These are phyloP conservation scores for Leccinum imitatum DNA, from an alignment of 768 basidiomycete genomes.

Conservation along the genomic window DNA sequence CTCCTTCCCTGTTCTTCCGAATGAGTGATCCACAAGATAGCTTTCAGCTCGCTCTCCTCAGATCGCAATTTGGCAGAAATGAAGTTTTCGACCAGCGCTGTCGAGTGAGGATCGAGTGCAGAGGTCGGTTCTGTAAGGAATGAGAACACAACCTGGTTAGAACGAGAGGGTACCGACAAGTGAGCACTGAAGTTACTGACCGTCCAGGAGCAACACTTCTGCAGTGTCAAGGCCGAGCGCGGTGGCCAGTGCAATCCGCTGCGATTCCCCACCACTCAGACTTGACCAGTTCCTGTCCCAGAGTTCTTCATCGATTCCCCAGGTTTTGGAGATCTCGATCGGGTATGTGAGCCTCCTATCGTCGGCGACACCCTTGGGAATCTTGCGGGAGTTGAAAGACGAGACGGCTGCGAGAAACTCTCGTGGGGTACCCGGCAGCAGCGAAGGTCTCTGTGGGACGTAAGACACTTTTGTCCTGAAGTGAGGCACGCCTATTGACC, in stretches of 20 bases:
- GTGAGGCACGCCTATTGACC: constrained; percentile 58
- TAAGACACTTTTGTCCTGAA: constrained; percentile 83
- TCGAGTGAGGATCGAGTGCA: constrained; percentile 73
- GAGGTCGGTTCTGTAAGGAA: constrained; percentile 76
- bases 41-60: constrained; percentile 54
- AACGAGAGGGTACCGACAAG: background rate
- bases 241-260: constrained; percentile 77
- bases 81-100: constrained; percentile 62
- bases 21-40: constrained; percentile 87
- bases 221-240: constrained; percentile 73
- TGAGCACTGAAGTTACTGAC: constrained; percentile 39
- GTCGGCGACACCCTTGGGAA: constrained; percentile 23
- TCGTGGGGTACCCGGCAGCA: constrained; percentile 79
- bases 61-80: constrained; percentile 53
- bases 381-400: constrained; percentile 47
- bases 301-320: constrained; percentile 65
- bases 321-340: constrained; percentile 54
- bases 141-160: background rate
- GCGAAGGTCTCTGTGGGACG: constrained; percentile 83
- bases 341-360: constrained; percentile 37
- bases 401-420: constrained; percentile 64
- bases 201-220: constrained; percentile 78
- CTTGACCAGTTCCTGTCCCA: constrained; percentile 82
- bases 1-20: constrained; percentile 76
- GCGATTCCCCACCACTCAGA: constrained; percentile 84